Evolutionary conservation across 2,329 filamentous ascomycete species (phyloP).

Genomic region (Exophiala sideris): DNA sequence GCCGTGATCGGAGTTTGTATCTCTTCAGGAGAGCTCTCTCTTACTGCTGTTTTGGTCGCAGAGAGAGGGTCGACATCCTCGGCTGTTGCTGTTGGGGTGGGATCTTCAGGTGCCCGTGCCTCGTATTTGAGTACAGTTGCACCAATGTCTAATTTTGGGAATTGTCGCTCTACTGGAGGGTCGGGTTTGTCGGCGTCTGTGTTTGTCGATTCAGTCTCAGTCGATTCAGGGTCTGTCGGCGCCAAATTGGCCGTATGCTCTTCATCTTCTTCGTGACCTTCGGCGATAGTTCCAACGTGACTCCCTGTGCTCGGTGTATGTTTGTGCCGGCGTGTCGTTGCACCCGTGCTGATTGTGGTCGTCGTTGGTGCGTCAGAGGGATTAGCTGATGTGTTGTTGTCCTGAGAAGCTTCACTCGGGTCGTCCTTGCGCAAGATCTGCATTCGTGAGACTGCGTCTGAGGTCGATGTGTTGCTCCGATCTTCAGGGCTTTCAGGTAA

Average conservation of each 20-base stretch:
- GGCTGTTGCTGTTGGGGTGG: conserved; percentile 20
- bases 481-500: conserved; percentile 51
- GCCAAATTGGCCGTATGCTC: conserved; percentile 21
- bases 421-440: conserved; percentile 41
- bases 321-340: conserved; percentile 79
- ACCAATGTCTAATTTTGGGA: conserved; percentile 19
- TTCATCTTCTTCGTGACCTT: conserved; percentile 73
- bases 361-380: conserved; percentile 38
- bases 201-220: neutral
- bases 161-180: conserved; percentile 3
- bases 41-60: neutral
- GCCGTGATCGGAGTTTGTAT: conserved; percentile 15
- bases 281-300: conserved; percentile 75
- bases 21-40: neutral
- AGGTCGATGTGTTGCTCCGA: neutral
- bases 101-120: conserved; percentile 23
- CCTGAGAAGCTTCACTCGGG: neutral
- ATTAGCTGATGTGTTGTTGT: conserved; percentile 15
- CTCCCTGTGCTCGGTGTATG: conserved; percentile 77
- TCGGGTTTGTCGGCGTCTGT: conserved; percentile 4
- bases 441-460: conserved; percentile 15
- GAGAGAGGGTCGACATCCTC: conserved; percentile 21
- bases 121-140: conserved; percentile 20
- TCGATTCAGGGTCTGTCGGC: neutral
- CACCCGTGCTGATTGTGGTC: conserved; percentile 54